phyloP scores from a whole-genome alignment of 1,284 basidiomycete species.

The Irpex sp. region DNA sequence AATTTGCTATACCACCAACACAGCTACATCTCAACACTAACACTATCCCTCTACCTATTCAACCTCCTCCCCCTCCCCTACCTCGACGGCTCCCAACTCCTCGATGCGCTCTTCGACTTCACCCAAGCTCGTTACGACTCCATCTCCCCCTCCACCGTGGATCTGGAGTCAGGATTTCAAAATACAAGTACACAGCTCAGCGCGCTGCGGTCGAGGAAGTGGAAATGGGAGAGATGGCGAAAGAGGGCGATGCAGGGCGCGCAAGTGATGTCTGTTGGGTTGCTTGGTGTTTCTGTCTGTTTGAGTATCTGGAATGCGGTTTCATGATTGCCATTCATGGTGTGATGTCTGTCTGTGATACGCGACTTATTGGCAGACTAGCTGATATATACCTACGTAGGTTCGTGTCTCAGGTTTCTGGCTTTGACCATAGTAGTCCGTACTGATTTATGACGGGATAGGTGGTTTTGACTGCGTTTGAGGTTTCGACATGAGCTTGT shows the following conservation, averaged over 20 bases:
- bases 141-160: neutral
- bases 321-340: too few relatives aligned
- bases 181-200: neutral
- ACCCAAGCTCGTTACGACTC: neutral
- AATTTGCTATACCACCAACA: neutral
- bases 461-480: too few relatives aligned
- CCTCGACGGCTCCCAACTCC: conserved; percentile 59
- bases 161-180: neutral
- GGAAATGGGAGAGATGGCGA: neutral
- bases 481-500: too few relatives aligned
- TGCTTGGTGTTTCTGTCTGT: neutral
- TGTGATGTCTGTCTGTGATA: too few relatives aligned
- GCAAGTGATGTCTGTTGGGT: neutral
- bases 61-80: conserved; percentile 65
- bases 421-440: too few relatives aligned
- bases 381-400: too few relatives aligned
- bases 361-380: too few relatives aligned
- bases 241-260: neutral
- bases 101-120: conserved; percentile 34
- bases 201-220: neutral
- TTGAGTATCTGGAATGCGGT: neutral
- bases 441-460: too few relatives aligned
- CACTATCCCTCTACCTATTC: conserved; percentile 67
- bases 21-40: conserved; percentile 62
- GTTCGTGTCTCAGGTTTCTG: too few relatives aligned